Conservation (phyloP, 345 rosid genomes). For the Geranium brycei region DNA sequence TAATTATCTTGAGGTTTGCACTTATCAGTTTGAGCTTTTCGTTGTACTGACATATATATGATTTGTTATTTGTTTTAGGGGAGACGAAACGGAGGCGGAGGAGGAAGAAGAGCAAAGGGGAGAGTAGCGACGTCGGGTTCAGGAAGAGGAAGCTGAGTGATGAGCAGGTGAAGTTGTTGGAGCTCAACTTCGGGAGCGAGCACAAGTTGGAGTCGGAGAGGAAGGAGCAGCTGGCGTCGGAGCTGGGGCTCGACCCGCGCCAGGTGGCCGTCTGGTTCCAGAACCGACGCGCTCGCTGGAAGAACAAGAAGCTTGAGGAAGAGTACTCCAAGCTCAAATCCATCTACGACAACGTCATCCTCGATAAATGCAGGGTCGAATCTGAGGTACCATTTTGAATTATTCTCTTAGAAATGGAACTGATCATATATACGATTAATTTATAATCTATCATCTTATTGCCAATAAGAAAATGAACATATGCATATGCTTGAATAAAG, state of each 20-base stretch:
- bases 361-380: slow-evolving; percentile 59
- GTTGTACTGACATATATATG: too few relatives aligned
- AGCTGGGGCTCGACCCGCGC: slow-evolving; percentile 77
- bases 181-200: slow-evolving; percentile 51
- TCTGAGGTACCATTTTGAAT: slow-evolving; percentile 48
- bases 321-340: slow-evolving; percentile 45
- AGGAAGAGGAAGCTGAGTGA: slow-evolving; percentile 66
- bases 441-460: too few relatives aligned
- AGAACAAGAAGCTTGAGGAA: slow-evolving; percentile 85
- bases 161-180: slow-evolving; percentile 58
- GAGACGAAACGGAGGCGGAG: slow-evolving; percentile 42
- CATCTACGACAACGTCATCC: slow-evolving; percentile 27
- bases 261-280: slow-evolving; percentile 99
- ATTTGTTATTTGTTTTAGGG: neutral
- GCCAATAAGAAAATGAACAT: too few relatives aligned
- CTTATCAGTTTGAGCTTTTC: too few relatives aligned
- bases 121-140: slow-evolving; percentile 10
- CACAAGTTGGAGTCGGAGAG: slow-evolving; percentile 79
- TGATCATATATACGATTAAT: too few relatives aligned
- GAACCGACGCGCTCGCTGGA: slow-evolving; percentile 85
- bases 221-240: slow-evolving; percentile 60
- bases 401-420: too few relatives aligned
- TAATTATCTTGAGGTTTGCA: too few relatives aligned
- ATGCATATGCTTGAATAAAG: too few relatives aligned
- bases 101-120: slow-evolving; percentile 46